Evolutionary conservation across 495 filamentous ascomycete species (phyloP).

Genomic region (Annulohypoxylon maeteangense): DNA sequence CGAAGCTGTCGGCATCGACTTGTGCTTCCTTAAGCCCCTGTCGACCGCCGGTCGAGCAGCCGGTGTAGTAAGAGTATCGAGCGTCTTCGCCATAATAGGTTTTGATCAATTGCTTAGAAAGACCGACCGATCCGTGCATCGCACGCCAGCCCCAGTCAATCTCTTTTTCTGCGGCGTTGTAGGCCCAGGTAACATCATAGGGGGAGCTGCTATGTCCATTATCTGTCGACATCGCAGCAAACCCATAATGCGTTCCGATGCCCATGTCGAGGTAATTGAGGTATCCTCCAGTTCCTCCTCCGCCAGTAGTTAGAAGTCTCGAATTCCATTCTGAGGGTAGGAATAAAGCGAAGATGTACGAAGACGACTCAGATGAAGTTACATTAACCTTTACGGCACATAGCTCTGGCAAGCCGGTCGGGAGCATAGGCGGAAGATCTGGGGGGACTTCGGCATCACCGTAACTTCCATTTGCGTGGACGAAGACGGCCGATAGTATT

Average conservation of each 20-base stretch:
- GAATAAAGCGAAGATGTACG: conserved; percentile 60
- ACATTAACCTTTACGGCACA: conserved; percentile 62
- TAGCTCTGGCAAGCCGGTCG: conserved; percentile 51
- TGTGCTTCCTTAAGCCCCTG: conserved; percentile 64
- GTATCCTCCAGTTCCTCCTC: conserved; percentile 29
- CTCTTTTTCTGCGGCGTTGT: conserved; percentile 50
- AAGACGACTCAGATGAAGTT: conserved; percentile 52
- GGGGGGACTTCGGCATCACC: neutral
- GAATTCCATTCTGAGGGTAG: conserved; percentile 52
- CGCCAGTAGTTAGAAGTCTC: conserved; percentile 27
- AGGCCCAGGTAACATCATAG: conserved; percentile 57
- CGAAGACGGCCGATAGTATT: neutral
- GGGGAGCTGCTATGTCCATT: conserved; percentile 60
- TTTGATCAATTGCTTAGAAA: conserved; percentile 48
- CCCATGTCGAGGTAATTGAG: conserved; percentile 40
- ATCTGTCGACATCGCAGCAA: conserved; percentile 65
- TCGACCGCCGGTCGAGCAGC: conserved; percentile 66
- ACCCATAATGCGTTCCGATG: conserved; percentile 53
- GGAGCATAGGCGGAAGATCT: neutral
- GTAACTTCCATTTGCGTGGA: conserved; percentile 20
- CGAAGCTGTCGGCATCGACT: conserved; percentile 62
- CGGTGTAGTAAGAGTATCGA: conserved; percentile 62
- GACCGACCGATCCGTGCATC: conserved; percentile 60
- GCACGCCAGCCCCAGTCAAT: conserved; percentile 63
- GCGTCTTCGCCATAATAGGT: conserved; percentile 52